Evolutionary conservation across 23 red algal species (phyloP), one percentile per base, ranked within the genome.

Genomic region (Gracilariopsis chorda): DNA sequence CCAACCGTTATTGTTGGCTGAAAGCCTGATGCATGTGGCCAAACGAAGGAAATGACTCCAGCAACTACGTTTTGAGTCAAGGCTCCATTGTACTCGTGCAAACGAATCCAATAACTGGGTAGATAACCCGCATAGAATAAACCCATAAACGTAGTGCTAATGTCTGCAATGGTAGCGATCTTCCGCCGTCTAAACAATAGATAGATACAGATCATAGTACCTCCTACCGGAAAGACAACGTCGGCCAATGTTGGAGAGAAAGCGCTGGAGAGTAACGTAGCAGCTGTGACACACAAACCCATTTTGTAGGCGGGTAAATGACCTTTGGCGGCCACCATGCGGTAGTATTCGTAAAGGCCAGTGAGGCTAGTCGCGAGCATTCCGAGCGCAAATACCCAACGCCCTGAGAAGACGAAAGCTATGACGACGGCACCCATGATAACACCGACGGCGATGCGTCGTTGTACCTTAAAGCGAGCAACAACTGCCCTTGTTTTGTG

Each of bases 161-260:
- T 96, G 55, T 99, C 97, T 29, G 97, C 97, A 65, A 99, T 99
- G n/a, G 93, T 99, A n/a, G 97, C 94, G 48, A 94, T 90, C 76
- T 85, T 78, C 3, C 78, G 59, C 20, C 80, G 80, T 57, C 93
- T 51, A 55, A 99, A 95, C 69, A 99, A 87, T 57, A 99, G 32
- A 57, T 99, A 99, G 67, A 87, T 90, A 84, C 79, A 96, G 48
- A 99, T 99, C 51, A 94, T 72, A 17, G 93, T 96, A 23, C 87
- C 94, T 33, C 88, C 90, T 30, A 99, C 88, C 14, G 97, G 97
- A 25, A 99, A 96, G 2, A 99, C 93, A 2, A 88, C 94, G 59
- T 96, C 94, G 7, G 97, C 90, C 55, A 91, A 43, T 29, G 49
- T 11, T 11, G 97, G 93, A 30, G 86, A 51, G 32, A 60, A 53